A percentile compares a stretch with the other conserved stretches of the same genome.
Evolutionary conservation across 805 yeast genomes (phyloP).

Genomic region (Barnettozyma vustinii): DNA sequence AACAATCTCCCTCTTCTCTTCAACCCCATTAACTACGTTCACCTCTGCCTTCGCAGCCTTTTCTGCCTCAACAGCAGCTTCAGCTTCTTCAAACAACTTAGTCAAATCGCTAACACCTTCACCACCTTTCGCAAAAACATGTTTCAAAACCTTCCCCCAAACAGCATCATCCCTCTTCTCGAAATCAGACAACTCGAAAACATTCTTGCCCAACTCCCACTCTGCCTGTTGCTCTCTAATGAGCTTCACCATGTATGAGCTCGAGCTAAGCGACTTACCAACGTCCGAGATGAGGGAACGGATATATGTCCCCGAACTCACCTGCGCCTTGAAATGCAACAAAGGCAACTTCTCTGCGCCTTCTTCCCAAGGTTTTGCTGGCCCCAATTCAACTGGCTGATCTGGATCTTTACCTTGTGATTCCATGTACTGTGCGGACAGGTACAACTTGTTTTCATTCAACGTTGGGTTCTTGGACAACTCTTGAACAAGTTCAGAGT

Average conservation of each 20-base stretch:
- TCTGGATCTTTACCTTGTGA: slow-evolving; percentile 37
- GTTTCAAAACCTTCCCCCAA: slow-evolving; percentile 64
- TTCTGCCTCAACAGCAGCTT: slow-evolving; percentile 11
- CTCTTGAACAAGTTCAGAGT: slow-evolving; percentile 28
- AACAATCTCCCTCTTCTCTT: too few relatives aligned
- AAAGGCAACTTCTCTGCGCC: slow-evolving; percentile 42
- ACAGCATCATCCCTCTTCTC: slow-evolving; percentile 49
- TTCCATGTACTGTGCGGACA: slow-evolving; percentile 50
- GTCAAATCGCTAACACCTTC: slow-evolving; percentile 30
- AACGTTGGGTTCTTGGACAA: slow-evolving; percentile 38
- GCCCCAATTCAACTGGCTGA: slow-evolving; percentile 33
- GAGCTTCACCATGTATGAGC: slow-evolving; percentile 85
- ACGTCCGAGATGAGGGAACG: slow-evolving; percentile 85
- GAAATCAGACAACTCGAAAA: slow-evolving; percentile 63
- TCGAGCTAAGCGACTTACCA: slow-evolving; percentile 73
- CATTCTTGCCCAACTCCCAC: slow-evolving; percentile 72
- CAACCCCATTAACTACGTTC: not conserved
- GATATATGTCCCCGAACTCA: slow-evolving; percentile 93
- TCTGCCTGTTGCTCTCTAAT: slow-evolving; percentile 72
- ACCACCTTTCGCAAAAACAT: slow-evolving; percentile 46
- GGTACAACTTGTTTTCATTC: slow-evolving; percentile 56
- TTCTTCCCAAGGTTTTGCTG: slow-evolving; percentile 33
- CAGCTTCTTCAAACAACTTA: slow-evolving; percentile 32
- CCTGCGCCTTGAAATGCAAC: slow-evolving; percentile 68
- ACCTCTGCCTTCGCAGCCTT: not conserved